Conservation (phyloP, 371 early-diverging fungal genomes). For the Dichotomocladium elegans region DNA sequence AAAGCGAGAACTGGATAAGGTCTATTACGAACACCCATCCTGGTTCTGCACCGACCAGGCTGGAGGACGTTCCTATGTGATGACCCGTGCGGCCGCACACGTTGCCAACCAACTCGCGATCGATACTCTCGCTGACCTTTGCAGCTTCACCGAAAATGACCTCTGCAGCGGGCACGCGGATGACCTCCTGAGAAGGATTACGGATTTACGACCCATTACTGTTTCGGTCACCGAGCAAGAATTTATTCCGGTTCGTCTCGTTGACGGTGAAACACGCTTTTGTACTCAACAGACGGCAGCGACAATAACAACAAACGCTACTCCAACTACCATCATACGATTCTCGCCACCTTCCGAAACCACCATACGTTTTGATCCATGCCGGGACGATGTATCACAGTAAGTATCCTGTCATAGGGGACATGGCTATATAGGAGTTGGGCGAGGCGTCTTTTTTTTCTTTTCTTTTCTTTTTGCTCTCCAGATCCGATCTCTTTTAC, state of each 20-base stretch:
- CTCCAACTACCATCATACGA: conserved; percentile 4
- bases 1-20: not conserved
- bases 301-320: not conserved
- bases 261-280: conserved; percentile 6
- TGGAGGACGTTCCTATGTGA: conserved; percentile 12
- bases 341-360: conserved; percentile 15
- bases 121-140: conserved; percentile 8
- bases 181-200: conserved; percentile 1
- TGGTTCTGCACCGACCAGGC: conserved; percentile 18
- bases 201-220: not conserved
- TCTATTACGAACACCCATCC: conserved; percentile 11
- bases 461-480: too few relatives aligned
- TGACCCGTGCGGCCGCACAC: conserved; percentile 10
- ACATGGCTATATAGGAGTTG: not conserved
- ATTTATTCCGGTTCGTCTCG: conserved; percentile 8
- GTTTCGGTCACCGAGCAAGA: conserved; percentile 8
- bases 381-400: conserved; percentile 14
- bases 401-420: conserved; percentile 1
- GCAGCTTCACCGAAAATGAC: conserved; percentile 11
- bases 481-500: too few relatives aligned
- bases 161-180: not conserved
- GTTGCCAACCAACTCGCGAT: conserved; percentile 5
- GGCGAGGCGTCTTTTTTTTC: not conserved
- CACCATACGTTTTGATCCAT: conserved; percentile 10
- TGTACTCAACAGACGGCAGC: not conserved